phyloP scores from a whole-genome alignment of 208 protist species.

The Acanthamoeba healyi region DNA sequence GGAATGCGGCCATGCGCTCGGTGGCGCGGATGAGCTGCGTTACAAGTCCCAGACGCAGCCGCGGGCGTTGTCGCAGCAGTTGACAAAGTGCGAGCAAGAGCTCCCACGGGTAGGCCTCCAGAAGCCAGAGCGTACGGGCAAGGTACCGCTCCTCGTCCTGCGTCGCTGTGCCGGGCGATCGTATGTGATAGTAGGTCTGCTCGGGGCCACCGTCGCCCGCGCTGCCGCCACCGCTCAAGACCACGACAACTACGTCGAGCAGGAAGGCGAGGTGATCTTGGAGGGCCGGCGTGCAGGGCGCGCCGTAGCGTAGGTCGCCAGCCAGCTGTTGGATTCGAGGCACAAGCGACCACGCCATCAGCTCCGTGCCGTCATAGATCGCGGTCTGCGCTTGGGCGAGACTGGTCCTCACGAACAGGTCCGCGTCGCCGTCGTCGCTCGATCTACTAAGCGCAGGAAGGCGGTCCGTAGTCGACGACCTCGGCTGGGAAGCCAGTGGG shows the following conservation, averaged over 20 bases:
- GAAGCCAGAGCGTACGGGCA: not conserved
- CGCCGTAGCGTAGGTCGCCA: not conserved
- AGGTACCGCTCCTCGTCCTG: not conserved
- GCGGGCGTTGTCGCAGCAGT: not conserved
- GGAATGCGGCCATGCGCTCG: not conserved
- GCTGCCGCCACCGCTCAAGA: not conserved
- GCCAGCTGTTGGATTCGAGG: slow-evolving; percentile 13
- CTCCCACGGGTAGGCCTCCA: slow-evolving; percentile 58
- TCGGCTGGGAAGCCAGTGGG: too few relatives aligned
- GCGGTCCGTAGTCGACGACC: not conserved
- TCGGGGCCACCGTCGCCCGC: not conserved
- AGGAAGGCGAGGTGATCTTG: not conserved
- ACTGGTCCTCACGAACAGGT: not conserved
- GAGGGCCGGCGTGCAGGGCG: not conserved
- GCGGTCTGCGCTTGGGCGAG: not conserved
- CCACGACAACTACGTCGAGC: not conserved
- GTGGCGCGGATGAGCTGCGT: not conserved
- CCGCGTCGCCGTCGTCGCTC: not conserved
- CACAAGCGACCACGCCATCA: slow-evolving; percentile 26
- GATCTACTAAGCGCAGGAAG: not conserved
- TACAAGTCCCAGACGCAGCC: not conserved
- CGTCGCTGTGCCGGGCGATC: not conserved
- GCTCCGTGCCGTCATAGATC: slow-evolving; percentile 9
- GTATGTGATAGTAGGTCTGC: not conserved
- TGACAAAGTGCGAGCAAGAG: slow-evolving; percentile 42